Conservation (phyloP, 192 early-diverging fungal species). For the Coemansia interrupta region DNA sequence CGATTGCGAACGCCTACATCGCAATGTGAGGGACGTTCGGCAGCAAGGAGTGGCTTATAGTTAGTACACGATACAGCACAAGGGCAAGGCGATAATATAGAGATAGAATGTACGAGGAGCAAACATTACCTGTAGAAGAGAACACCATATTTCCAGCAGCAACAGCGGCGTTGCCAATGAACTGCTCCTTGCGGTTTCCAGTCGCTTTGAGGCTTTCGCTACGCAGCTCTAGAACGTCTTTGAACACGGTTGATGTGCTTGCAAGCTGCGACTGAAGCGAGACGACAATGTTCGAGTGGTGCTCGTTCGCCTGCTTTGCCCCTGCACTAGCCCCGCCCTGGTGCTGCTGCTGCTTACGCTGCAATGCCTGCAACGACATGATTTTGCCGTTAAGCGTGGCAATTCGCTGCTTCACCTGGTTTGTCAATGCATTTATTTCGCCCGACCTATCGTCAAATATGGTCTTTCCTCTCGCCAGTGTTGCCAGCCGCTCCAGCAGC, state of each 20-base stretch:
- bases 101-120: background rate
- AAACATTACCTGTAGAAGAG: constrained; percentile 36
- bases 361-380: constrained; percentile 66
- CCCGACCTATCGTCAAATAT: constrained; percentile 95
- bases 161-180: constrained; percentile 55
- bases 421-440: constrained; percentile 92
- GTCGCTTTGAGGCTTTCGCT: constrained; percentile 94
- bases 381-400: constrained; percentile 93
- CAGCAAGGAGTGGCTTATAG: background rate
- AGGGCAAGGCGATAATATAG: background rate
- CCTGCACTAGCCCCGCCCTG: constrained; percentile 53
- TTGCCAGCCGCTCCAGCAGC: constrained; percentile 82
- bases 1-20: constrained; percentile 47
- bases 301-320: constrained; percentile 78
- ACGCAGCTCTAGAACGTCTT: constrained; percentile 92
- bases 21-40: constrained; percentile 2
- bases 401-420: constrained; percentile 93
- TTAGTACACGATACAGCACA: background rate
- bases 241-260: constrained; percentile 84
- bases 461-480: constrained; percentile 89
- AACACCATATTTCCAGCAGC: constrained; percentile 16
- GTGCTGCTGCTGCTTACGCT: constrained; percentile 55
- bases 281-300: constrained; percentile 88
- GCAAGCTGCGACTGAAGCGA: constrained; percentile 89
- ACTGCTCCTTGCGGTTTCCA: constrained; percentile 86